These are phyloP conservation scores for Colletotrichum incanum DNA, from an alignment of 2,329 filamentous ascomycete genomes.

Conservation along the genomic window DNA sequence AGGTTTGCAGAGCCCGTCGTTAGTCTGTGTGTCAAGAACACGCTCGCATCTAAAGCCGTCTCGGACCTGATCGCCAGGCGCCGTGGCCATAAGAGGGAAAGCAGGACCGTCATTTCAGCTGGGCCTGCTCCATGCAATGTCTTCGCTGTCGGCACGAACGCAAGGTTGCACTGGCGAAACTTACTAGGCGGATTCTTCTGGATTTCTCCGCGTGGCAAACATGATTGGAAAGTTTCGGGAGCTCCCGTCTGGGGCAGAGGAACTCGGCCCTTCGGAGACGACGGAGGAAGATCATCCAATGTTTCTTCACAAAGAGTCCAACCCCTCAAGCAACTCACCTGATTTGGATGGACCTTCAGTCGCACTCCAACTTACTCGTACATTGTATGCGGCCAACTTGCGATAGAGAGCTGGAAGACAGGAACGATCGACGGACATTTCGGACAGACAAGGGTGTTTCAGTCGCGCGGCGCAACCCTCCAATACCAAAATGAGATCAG, in stretches of 20 bases:
- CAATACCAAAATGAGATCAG: neutral
- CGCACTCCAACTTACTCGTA: neutral
- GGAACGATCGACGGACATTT: constrained; percentile 38
- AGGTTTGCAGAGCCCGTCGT: neutral
- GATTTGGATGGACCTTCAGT: neutral
- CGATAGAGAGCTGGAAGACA: constrained; percentile 5
- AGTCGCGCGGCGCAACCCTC: constrained; percentile 24
- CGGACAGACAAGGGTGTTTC: constrained; percentile 19
- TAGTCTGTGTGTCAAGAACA: neutral
- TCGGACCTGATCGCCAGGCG: neutral
- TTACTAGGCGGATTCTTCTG: neutral
- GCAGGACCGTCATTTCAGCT: too few species aligned
- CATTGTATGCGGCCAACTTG: neutral
- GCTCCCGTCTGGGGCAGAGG: constrained; percentile 37
- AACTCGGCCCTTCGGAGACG: constrained; percentile 40
- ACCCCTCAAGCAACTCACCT: neutral
- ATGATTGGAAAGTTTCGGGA: constrained; percentile 23
- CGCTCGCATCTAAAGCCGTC: neutral
- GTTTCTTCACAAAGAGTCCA: neutral
- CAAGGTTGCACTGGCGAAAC: neutral
- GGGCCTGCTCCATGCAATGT: neutral
- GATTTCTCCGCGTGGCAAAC: neutral
- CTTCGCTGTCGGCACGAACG: neutral
- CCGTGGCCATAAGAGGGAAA: neutral
- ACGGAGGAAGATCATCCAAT: constrained; percentile 13